Evolutionary conservation across 2,329 filamentous ascomycete species (phyloP).

Genomic region (Claviceps sp.): DNA sequence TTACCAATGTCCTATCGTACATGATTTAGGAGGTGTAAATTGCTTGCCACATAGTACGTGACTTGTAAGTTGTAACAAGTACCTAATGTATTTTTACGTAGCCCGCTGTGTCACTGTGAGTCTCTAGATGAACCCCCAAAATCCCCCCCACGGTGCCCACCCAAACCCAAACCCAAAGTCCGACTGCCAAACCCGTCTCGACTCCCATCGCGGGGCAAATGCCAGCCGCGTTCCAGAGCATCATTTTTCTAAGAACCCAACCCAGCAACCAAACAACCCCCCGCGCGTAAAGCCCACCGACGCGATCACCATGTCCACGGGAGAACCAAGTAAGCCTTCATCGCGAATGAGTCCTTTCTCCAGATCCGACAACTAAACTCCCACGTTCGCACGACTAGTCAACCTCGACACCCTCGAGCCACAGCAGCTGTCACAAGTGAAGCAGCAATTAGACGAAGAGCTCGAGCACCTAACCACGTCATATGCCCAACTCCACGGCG

Average conservation of each 20-base stretch:
- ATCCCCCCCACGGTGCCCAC: background rate
- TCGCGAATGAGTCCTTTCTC: background rate
- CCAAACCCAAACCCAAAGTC: background rate
- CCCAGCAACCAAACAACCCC: background rate
- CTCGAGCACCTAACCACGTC: constrained; percentile 87
- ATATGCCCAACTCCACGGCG: constrained; percentile 77
- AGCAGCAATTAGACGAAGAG: constrained; percentile 93
- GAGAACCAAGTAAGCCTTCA: background rate
- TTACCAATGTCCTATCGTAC: too few species aligned
- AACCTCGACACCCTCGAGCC: constrained; percentile 63
- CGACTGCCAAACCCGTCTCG: too few species aligned
- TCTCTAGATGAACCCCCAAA: background rate
- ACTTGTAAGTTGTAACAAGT: too few species aligned
- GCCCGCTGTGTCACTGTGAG: too few species aligned
- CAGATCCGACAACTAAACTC: too few species aligned
- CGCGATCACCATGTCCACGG: background rate
- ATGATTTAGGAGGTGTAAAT: too few species aligned
- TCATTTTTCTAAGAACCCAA: background rate
- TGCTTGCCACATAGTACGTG: too few species aligned
- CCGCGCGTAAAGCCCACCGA: background rate
- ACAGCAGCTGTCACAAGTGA: constrained; percentile 79
- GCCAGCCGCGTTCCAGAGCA: background rate
- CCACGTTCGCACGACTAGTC: constrained; percentile 23
- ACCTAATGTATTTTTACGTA: too few species aligned
- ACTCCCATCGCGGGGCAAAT: background rate